Conservation (phyloP, 805 yeast species). For the Schwanniomyces pseudopolymorphus region DNA sequence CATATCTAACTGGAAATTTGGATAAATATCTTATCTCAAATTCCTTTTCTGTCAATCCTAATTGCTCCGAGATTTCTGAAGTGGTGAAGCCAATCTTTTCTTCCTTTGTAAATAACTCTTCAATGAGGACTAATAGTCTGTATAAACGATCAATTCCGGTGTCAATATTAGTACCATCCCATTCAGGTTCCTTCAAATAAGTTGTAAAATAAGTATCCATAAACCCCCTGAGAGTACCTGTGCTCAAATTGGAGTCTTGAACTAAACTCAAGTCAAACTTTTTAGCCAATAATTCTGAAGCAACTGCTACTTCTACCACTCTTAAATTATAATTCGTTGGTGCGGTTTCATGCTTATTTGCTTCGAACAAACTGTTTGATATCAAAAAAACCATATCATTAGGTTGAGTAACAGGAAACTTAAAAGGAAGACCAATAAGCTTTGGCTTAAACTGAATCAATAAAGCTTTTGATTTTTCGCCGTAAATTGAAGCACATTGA, state of each 20-base stretch:
- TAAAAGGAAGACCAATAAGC: conserved; percentile 53
- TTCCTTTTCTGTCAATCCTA: conserved; percentile 43
- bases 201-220: conserved; percentile 48
- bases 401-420: conserved; percentile 48
- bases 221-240: conserved; percentile 66
- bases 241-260: conserved; percentile 50
- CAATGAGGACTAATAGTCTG: conserved; percentile 44
- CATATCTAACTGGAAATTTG: conserved; percentile 58
- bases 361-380: conserved; percentile 60
- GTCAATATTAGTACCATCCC: conserved; percentile 49
- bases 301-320: conserved; percentile 71
- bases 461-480: conserved; percentile 56
- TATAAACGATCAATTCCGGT: conserved; percentile 41
- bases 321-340: conserved; percentile 68
- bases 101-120: conserved; percentile 29
- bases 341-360: conserved; percentile 69
- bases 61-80: conserved; percentile 44
- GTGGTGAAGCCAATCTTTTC: conserved; percentile 50
- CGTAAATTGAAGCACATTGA: conserved; percentile 70
- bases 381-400: conserved; percentile 52
- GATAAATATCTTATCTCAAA: conserved; percentile 45
- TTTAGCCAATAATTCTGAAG: conserved; percentile 57
- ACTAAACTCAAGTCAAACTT: conserved; percentile 42
- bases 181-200: conserved; percentile 24
- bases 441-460: conserved; percentile 61